phyloP scores from a whole-genome alignment of 2,329 filamentous ascomycete genomes.

The Mariannaea sp. region DNA sequence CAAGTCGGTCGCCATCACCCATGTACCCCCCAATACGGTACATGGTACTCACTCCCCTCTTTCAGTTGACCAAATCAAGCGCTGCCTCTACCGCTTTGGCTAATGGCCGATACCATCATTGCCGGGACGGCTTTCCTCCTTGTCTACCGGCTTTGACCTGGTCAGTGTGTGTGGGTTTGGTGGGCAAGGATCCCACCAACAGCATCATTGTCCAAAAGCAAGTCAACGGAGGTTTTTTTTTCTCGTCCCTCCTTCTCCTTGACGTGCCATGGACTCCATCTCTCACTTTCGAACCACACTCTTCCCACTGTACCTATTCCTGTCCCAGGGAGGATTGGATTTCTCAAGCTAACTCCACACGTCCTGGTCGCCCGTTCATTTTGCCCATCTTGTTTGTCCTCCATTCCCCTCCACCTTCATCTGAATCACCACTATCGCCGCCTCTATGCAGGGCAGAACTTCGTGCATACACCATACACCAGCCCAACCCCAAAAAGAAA shows the following conservation, averaged over 20 bases:
- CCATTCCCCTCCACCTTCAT: slow-evolving; percentile 25
- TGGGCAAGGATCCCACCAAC: slow-evolving; percentile 32
- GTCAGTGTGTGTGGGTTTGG: slow-evolving; percentile 34
- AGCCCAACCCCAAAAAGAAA: slow-evolving; percentile 43
- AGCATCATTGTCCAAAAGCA: slow-evolving; percentile 37
- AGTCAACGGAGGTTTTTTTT: slow-evolving; percentile 26
- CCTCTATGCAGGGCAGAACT: slow-evolving; percentile 39
- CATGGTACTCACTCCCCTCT: slow-evolving; percentile 25
- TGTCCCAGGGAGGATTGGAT: slow-evolving; percentile 31
- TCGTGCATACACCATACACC: slow-evolving; percentile 43
- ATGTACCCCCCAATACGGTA: neutral
- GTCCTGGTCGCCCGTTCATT: slow-evolving; percentile 24
- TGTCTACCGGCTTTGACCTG: slow-evolving; percentile 26
- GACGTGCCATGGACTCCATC: slow-evolving; percentile 21
- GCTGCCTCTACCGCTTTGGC: slow-evolving; percentile 16
- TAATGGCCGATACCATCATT: slow-evolving; percentile 27
- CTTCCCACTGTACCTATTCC: slow-evolving; percentile 11
- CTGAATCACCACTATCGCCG: slow-evolving; percentile 34
- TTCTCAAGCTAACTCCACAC: slow-evolving; percentile 31
- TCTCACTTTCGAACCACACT: slow-evolving; percentile 22
- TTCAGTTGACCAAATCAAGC: slow-evolving; percentile 24
- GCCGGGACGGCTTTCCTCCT: slow-evolving; percentile 22
- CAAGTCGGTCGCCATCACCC: slow-evolving; percentile 22
- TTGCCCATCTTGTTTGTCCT: slow-evolving; percentile 29
- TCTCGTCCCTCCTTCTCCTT: slow-evolving; percentile 26